Evolutionary conservation across 345 rosid genomes (phyloP), one percentile per base, ranked within the genome.

Genomic region (Linum tenue): DNA sequence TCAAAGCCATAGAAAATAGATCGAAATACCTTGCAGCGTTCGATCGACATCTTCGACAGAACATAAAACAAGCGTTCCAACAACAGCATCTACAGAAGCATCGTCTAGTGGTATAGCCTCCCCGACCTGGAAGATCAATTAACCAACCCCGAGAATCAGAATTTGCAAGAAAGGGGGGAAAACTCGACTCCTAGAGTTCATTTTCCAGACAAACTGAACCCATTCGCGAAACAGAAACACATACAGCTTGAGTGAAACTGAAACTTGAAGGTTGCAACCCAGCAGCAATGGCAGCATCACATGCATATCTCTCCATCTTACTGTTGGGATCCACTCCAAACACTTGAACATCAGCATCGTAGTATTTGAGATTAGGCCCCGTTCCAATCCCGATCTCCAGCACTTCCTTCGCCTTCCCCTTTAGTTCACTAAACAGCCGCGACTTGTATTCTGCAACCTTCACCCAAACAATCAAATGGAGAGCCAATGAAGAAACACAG

Each of bases 321-420:
- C 65, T 61, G 60, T 84, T 87, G 5, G 97, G 97, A 83, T 92
- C 96, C 57, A 88, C 59, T 36, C 91, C 97, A 8, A 85, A 63
- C 70, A 89, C 89, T 63, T 74, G 79, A 38, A 87, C 38, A 58
- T 80, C 80, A 59, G 72, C 67, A 62, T 66, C 80, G 76, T 86
- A 86, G 70, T 86, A 92, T 40, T 72, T 82, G 77, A 92, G 83
- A 68, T 92, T 87, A 1, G 98, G 95, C 62, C 91, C 96, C 5
- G 98, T 81, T 11, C 98, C 97, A 62, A 86, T 78, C 5, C 97
- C 98, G 68, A 92, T 80, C 84, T 92, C 96, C 79, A 92, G 67
- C 43, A 87, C 81, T 56, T 73, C 79, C 78, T 80, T 74, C 35
- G 82, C 86, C 69, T 82, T 81, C 22, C 92, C 89, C 35, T 74